Conservation (phyloP, 2,329 filamentous ascomycete genomes). For the Colletotrichum plurivorum region DNA sequence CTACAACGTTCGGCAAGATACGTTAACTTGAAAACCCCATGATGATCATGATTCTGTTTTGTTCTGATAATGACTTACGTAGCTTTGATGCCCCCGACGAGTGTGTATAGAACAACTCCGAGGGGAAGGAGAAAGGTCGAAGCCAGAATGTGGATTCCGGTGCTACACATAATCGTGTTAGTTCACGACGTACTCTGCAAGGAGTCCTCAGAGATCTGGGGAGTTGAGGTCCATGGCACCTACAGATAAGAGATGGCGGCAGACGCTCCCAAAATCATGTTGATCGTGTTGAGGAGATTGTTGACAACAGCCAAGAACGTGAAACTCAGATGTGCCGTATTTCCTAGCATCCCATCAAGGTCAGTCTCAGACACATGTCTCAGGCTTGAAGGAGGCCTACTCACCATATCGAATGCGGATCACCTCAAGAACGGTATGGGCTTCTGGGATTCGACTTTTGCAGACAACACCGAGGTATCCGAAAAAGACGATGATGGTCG, state of each 20-base stretch:
- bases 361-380: not conserved
- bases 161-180: not conserved
- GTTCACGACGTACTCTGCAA: too few relatives aligned
- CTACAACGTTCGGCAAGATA: too few relatives aligned
- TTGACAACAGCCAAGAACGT: constrained; percentile 67
- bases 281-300: constrained; percentile 67
- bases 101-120: constrained; percentile 56
- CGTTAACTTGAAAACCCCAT: too few relatives aligned
- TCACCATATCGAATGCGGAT: constrained; percentile 65
- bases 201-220: too few relatives aligned
- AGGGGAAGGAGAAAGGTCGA: constrained; percentile 61
- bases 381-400: too few relatives aligned
- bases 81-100: constrained; percentile 53
- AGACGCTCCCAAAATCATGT: constrained; percentile 64
- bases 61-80: too few relatives aligned
- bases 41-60: too few relatives aligned
- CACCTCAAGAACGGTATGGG: constrained; percentile 68
- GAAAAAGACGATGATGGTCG: constrained; percentile 70
- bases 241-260: constrained; percentile 52
- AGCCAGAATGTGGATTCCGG: constrained; percentile 61
- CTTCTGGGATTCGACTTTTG: constrained; percentile 66
- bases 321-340: constrained; percentile 63
- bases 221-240: constrained; percentile 26
- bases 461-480: constrained; percentile 63
- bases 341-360: not conserved